Conservation (phyloP, 768 basidiomycete genomes). For the Rhodosporidiobolus sp. region DNA sequence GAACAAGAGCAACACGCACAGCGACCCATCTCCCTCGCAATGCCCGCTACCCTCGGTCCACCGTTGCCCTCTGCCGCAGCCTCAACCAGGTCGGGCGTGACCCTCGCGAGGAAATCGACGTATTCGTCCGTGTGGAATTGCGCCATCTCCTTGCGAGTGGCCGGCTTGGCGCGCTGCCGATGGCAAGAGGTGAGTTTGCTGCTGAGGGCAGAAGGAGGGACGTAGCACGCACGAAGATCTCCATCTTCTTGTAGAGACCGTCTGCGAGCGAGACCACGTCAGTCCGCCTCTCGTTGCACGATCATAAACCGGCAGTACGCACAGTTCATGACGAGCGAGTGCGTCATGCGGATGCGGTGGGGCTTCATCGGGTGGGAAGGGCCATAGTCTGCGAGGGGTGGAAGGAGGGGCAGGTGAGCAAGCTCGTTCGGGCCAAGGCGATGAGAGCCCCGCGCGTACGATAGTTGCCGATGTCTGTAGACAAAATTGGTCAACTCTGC, state of each 20-base stretch:
- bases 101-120: constrained; percentile 71
- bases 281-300: no score
- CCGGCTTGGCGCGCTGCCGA: constrained; percentile 89
- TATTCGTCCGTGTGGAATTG: constrained; percentile 99
- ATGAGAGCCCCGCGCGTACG: constrained; percentile 58
- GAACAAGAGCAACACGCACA: constrained; percentile 18
- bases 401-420: neutral
- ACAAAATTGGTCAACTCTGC: neutral
- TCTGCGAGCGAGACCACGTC: constrained; percentile 45
- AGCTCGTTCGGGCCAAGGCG: no score
- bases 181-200: neutral
- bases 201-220: neutral
- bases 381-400: constrained; percentile 12
- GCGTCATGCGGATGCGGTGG: constrained; percentile 97
- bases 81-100: constrained; percentile 65
- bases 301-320: no score
- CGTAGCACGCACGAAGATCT: constrained; percentile 91
- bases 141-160: constrained; percentile 99
- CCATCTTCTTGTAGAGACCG: constrained; percentile 99
- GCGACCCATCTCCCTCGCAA: constrained; percentile 38
- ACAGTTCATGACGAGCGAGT: constrained; percentile 96
- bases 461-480: constrained; percentile 82
- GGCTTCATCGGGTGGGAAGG: constrained; percentile 53
- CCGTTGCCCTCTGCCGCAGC: constrained; percentile 30
- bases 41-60: constrained; percentile 26